A percentile compares a stretch with the other conserved stretches of the same genome.
These are phyloP conservation scores for Striga asiatica DNA, from an alignment of 257 asterid species.

Conservation along the genomic window DNA sequence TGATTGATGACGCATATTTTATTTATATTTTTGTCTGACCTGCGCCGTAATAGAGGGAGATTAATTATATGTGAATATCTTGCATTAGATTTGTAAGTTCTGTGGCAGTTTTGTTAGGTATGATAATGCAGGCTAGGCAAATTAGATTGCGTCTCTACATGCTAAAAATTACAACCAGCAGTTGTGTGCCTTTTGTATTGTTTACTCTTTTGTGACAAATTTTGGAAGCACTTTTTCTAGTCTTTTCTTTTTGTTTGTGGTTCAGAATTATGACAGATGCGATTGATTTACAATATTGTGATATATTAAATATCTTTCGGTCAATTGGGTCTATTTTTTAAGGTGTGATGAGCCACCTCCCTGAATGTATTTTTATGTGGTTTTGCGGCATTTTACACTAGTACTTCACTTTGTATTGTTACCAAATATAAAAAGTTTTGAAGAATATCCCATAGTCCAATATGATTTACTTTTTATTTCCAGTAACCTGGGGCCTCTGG, in stretches of 20 bases:
- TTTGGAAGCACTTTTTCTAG: too few relatives aligned
- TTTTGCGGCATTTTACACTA: background rate
- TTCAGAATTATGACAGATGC: background rate
- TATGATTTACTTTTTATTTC: constrained; percentile 13
- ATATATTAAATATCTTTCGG: constrained; percentile 2
- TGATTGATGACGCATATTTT: constrained; percentile 11
- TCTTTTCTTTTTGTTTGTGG: background rate
- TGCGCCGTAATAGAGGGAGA: background rate
- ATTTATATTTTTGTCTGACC: background rate
- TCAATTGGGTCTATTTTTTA: background rate
- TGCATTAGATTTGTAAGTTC: background rate
- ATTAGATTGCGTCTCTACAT: constrained; percentile 3
- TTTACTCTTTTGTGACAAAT: too few relatives aligned
- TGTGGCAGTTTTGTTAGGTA: background rate
- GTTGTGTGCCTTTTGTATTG: background rate
- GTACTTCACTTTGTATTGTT: background rate
- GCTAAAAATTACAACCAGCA: background rate
- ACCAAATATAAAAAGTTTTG: background rate
- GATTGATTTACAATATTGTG: background rate
- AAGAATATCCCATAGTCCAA: constrained; percentile 7
- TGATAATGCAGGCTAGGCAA: background rate
- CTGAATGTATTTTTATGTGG: background rate
- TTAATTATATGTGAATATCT: background rate
- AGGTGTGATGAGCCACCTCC: constrained; percentile 1
- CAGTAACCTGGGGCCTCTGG: constrained; percentile 64